phyloP scores from a whole-genome alignment of 768 basidiomycete species.

The Phlebiopsis gigantea region DNA sequence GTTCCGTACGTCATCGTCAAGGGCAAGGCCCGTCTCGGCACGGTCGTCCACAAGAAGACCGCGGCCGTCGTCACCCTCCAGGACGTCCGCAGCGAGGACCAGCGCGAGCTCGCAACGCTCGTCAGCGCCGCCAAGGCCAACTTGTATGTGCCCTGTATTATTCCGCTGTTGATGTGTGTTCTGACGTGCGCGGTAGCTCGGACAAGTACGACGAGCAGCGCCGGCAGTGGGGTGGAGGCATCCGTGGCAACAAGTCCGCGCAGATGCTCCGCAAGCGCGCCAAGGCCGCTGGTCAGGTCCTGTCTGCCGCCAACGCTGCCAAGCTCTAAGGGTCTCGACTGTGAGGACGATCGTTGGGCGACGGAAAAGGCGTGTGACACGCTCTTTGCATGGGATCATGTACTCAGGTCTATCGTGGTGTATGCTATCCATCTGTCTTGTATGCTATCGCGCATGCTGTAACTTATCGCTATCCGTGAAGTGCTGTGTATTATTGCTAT shows the following conservation, averaged over 20 bases:
- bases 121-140: slow-evolving; percentile 94
- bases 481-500: neutral
- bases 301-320: slow-evolving; percentile 47
- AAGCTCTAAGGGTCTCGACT: slow-evolving; percentile 48
- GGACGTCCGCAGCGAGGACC: slow-evolving; percentile 94
- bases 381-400: neutral
- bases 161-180: neutral
- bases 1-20: slow-evolving; percentile 98
- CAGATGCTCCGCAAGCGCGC: slow-evolving; percentile 93
- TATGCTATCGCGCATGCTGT: slow-evolving; percentile 5
- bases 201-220: slow-evolving; percentile 93
- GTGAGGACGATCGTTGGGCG: neutral
- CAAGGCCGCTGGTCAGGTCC: slow-evolving; percentile 76
- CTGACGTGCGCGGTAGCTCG: slow-evolving; percentile 39
- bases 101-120: slow-evolving; percentile 87
- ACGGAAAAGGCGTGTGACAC: slow-evolving; percentile 1
- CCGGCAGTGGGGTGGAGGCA: slow-evolving; percentile 92
- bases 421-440: slow-evolving; percentile 2
- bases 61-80: slow-evolving; percentile 86
- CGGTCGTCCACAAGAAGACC: slow-evolving; percentile 98
- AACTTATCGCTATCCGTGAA: neutral
- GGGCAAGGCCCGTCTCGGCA: slow-evolving; percentile 96
- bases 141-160: slow-evolving; percentile 57
- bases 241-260: slow-evolving; percentile 92
- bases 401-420: neutral